phyloP scores from a whole-genome alignment of 305 asterid genomes.

The Solanum hybrid region DNA sequence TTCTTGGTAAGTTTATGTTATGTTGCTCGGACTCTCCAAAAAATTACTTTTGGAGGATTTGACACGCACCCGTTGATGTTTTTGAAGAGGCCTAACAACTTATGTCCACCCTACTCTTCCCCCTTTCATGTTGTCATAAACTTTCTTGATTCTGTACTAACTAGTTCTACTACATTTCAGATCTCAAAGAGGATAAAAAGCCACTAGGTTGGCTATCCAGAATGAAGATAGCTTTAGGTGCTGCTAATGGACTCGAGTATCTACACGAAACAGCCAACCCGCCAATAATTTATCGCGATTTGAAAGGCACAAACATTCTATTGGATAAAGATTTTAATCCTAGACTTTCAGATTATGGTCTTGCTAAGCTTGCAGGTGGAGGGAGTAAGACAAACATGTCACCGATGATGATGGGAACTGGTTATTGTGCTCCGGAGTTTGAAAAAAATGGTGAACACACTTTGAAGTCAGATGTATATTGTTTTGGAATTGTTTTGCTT shows the following conservation, averaged over 20 bases:
- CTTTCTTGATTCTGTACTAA: not conserved
- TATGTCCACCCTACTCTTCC: not conserved
- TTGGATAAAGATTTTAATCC: slow-evolving; percentile 48
- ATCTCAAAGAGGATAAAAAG: slow-evolving; percentile 30
- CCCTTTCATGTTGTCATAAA: not conserved
- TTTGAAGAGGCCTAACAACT: not conserved
- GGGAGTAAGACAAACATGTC: slow-evolving; percentile 45
- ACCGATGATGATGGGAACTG: slow-evolving; percentile 57
- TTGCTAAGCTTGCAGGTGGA: slow-evolving; percentile 59
- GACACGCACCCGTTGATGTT: not conserved
- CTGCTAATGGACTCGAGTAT: slow-evolving; percentile 82
- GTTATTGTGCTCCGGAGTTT: slow-evolving; percentile 88
- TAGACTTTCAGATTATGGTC: slow-evolving; percentile 70
- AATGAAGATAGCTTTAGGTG: slow-evolving; percentile 77
- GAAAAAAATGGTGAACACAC: slow-evolving; percentile 67
- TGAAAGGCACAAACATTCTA: slow-evolving; percentile 57
- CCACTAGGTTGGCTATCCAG: slow-evolving; percentile 67
- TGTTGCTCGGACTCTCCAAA: not conserved
- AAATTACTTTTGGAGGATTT: not conserved
- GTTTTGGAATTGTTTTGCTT: slow-evolving; percentile 75
- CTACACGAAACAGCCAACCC: slow-evolving; percentile 76
- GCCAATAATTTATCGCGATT: slow-evolving; percentile 60
- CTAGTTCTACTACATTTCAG: slow-evolving; percentile 27
- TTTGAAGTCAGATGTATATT: slow-evolving; percentile 70
- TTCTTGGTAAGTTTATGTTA: slow-evolving; percentile 38